phyloP scores from a whole-genome alignment of 306 rosid species.

The Inga laurina region DNA sequence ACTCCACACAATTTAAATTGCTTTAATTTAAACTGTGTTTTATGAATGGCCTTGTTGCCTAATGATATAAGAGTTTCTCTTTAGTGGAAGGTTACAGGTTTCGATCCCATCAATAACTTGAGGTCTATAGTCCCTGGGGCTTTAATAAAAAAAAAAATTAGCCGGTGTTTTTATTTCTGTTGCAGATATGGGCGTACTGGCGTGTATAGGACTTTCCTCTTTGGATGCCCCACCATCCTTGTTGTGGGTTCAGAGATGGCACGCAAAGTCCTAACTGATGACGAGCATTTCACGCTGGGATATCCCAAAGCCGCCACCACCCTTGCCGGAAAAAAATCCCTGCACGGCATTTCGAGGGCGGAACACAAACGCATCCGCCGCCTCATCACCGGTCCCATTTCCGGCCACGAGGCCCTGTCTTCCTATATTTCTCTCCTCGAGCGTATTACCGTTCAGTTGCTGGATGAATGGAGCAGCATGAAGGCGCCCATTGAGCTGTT shows the following conservation, averaged over 20 bases:
- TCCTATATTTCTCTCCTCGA: conserved; percentile 46
- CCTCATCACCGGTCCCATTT: conserved; percentile 59
- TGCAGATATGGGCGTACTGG: conserved; percentile 45
- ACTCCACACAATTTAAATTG: not conserved
- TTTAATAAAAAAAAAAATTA: too few relatives aligned
- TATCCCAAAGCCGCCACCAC: conserved; percentile 43
- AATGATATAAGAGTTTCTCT: too few relatives aligned
- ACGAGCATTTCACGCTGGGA: conserved; percentile 37
- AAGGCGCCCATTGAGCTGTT: conserved; percentile 48
- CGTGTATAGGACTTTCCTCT: conserved; percentile 35
- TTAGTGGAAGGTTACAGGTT: too few relatives aligned
- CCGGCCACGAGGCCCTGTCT: conserved; percentile 60
- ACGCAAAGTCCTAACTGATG: conserved; percentile 39
- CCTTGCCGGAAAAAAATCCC: conserved; percentile 43
- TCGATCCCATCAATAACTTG: too few relatives aligned
- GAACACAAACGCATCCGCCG: conserved; percentile 76
- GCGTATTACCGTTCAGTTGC: conserved; percentile 7
- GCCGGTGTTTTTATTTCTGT: not conserved
- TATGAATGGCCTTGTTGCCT: too few relatives aligned
- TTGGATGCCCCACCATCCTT: conserved; percentile 47
- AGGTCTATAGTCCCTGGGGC: too few relatives aligned
- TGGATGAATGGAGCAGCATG: conserved; percentile 41
- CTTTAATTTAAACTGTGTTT: not conserved
- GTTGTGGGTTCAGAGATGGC: conserved; percentile 38
- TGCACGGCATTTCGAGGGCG: conserved; percentile 40